phyloP scores from a whole-genome alignment of 2,329 filamentous ascomycete genomes.

The Blastomyces percursus region DNA sequence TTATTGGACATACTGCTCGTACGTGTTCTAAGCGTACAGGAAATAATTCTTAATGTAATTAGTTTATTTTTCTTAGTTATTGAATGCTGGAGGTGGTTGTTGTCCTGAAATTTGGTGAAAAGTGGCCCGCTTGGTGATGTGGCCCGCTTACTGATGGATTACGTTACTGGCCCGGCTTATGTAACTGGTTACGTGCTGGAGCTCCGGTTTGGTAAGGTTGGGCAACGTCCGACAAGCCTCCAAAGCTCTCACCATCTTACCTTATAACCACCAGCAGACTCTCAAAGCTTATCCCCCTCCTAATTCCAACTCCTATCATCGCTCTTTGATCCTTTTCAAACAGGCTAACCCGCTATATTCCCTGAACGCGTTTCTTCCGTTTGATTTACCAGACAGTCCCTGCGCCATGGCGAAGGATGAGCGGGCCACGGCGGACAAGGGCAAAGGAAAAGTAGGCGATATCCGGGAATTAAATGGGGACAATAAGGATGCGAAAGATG shows the following conservation, averaged over 20 bases:
- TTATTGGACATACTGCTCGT: too few relatives aligned
- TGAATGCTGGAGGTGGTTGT: too few relatives aligned
- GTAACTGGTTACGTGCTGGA: neutral
- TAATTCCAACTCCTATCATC: neutral
- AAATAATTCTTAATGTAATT: too few relatives aligned
- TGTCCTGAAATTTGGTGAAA: too few relatives aligned
- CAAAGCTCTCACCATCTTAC: neutral
- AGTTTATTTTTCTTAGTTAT: too few relatives aligned
- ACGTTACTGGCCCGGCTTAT: neutral
- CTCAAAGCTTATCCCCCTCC: neutral
- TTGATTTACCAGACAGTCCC: conserved; percentile 3
- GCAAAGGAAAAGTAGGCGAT: conserved; percentile 80
- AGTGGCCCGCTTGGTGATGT: too few relatives aligned
- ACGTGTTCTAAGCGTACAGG: too few relatives aligned
- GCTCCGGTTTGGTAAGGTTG: neutral
- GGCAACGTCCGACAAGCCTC: neutral
- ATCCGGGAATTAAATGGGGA: conserved; percentile 50
- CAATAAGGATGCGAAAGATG: conserved; percentile 51
- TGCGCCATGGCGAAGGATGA: conserved; percentile 77
- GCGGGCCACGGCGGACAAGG: conserved; percentile 78
- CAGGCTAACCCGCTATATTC: neutral
- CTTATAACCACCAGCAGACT: neutral
- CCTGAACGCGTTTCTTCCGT: neutral
- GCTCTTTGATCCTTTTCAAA: neutral
- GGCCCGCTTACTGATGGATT: neutral